Evolutionary conservation across 176 grass and related monocot species (phyloP).

Genomic region (Phoenix dactylifera): DNA sequence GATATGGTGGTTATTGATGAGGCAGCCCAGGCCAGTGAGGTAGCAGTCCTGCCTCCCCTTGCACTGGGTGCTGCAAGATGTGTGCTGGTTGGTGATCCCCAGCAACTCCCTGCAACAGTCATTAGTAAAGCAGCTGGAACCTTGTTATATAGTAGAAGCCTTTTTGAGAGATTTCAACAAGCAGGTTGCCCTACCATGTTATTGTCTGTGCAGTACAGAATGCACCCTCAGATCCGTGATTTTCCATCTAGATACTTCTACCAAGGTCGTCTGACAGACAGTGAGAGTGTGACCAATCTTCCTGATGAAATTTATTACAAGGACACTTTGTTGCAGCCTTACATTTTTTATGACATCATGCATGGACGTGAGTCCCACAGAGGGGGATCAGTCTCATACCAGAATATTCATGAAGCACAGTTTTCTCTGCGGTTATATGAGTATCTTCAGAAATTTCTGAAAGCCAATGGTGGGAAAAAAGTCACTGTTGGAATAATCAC

Average conservation of each 20-base stretch:
- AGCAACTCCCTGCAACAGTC: constrained; percentile 97
- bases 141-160: constrained; percentile 91
- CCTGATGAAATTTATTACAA: constrained; percentile 75
- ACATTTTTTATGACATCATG: constrained; percentile 82
- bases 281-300: constrained; percentile 67
- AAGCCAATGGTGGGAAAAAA: constrained; percentile 79
- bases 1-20: constrained; percentile 99
- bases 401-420: constrained; percentile 96
- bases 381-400: constrained; percentile 77
- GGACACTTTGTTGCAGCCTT: constrained; percentile 72
- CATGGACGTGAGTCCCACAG: constrained; percentile 94
- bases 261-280: constrained; percentile 82
- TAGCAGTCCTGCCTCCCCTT: constrained; percentile 80
- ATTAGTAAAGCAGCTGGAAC: constrained; percentile 99
- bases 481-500: constrained; percentile 97
- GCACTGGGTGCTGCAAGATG: constrained; percentile 93
- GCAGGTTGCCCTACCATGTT: constrained; percentile 93
- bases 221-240: constrained; percentile 98
- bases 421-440: constrained; percentile 70
- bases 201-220: constrained; percentile 92
- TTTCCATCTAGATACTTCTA: constrained; percentile 99
- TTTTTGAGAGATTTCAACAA: constrained; percentile 98
- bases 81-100: constrained; percentile 94
- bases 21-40: constrained; percentile 97
- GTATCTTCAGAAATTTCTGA: constrained; percentile 76